These are phyloP conservation scores for Fusarium luffae DNA, from an alignment of 2,329 filamentous ascomycete genomes.

Conservation along the genomic window DNA sequence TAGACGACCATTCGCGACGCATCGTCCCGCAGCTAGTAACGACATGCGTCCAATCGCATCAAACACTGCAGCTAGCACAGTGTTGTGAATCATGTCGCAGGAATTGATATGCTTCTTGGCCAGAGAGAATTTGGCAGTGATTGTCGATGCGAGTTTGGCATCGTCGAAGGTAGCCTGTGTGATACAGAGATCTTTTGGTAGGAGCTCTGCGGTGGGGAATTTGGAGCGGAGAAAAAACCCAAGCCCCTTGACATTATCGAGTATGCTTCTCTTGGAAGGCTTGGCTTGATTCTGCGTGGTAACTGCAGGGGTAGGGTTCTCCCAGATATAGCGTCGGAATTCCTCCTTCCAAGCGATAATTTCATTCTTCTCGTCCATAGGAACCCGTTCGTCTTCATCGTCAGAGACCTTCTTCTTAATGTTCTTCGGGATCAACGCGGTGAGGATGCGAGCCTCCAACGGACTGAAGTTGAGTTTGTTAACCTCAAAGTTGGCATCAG, in stretches of 20 bases:
- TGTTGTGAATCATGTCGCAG: neutral
- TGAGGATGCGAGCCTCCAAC: neutral
- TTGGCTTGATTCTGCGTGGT: neutral
- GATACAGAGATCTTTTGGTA: neutral
- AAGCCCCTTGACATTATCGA: neutral
- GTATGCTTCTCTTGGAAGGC: rapidly evolving
- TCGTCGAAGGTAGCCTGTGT: neutral
- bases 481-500: neutral
- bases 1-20: too few relatives aligned
- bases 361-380: neutral
- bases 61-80: neutral
- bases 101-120: neutral
- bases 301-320: neutral
- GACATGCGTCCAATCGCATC: neutral
- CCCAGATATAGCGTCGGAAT: neutral
- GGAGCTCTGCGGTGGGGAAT: neutral
- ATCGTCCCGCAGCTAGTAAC: neutral
- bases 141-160: neutral
- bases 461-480: neutral
- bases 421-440: neutral
- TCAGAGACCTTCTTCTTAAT: neutral
- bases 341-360: neutral
- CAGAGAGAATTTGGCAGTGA: neutral
- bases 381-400: neutral
- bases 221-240: too few relatives aligned